These are phyloP conservation scores for Lolium multiflorum DNA, from an alignment of 176 grass and related monocot genomes.

Conservation along the genomic window DNA sequence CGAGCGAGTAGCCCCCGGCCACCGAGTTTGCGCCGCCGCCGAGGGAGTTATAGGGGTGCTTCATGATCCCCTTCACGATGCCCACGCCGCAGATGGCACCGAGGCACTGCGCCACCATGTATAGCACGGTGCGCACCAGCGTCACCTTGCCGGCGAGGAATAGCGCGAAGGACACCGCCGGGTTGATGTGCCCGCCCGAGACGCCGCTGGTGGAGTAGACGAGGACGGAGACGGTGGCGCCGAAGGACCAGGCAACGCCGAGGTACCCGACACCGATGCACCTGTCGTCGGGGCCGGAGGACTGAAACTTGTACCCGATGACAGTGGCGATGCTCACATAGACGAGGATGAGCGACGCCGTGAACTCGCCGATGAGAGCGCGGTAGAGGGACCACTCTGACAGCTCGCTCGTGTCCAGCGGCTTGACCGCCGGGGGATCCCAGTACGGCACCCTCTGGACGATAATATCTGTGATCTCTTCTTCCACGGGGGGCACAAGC, in stretches of 20 bases:
- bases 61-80: conserved; percentile 79
- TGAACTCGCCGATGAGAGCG: conserved; percentile 46
- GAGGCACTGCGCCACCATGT: conserved; percentile 78
- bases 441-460: conserved; percentile 32
- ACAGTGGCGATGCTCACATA: conserved; percentile 41
- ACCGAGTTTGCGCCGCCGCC: conserved; percentile 81
- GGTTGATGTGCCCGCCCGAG: conserved; percentile 80
- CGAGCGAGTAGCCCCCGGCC: conserved; percentile 40
- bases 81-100: conserved; percentile 80
- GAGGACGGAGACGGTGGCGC: conserved; percentile 12
- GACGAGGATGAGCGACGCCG: conserved; percentile 40
- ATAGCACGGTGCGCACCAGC: conserved; percentile 56
- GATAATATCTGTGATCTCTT: conserved; percentile 7
- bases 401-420: conserved; percentile 33
- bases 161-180: conserved; percentile 79
- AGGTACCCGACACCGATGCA: conserved; percentile 28
- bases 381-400: conserved; percentile 41
- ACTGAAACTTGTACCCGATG: conserved; percentile 34
- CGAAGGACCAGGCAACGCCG: conserved; percentile 28
- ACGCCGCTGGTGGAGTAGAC: conserved; percentile 36
- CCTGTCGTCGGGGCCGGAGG: not conserved
- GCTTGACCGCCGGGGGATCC: conserved; percentile 18
- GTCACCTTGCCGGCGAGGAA: conserved; percentile 73
- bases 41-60: conserved; percentile 48
- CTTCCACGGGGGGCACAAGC: not conserved